Conservation (phyloP, 495 filamentous ascomycete species). For the Neurospora sp. region DNA sequence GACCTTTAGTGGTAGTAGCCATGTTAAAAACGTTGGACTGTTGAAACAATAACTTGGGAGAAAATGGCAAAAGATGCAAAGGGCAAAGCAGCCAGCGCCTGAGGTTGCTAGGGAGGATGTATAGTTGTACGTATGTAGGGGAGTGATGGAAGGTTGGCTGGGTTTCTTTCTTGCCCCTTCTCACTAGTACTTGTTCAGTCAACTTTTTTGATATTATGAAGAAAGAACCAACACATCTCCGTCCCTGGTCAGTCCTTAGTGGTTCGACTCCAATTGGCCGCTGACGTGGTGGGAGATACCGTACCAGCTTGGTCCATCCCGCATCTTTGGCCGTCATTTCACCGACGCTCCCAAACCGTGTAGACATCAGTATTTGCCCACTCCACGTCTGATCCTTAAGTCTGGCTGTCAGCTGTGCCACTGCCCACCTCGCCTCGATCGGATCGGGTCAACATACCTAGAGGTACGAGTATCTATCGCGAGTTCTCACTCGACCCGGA, state of each 20-base stretch:
- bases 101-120: neutral
- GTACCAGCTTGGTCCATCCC: neutral
- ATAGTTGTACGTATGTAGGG: neutral
- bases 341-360: neutral
- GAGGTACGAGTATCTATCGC: no score
- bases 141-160: neutral
- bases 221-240: neutral
- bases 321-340: neutral
- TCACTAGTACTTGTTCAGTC: neutral
- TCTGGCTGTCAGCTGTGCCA: neutral
- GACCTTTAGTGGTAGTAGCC: neutral
- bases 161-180: neutral
- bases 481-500: no score
- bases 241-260: neutral
- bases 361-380: neutral
- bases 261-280: neutral
- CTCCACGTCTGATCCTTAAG: neutral
- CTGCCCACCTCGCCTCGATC: neutral
- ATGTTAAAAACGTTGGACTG: neutral
- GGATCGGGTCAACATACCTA: no score
- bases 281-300: neutral
- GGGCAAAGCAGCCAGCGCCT: neutral
- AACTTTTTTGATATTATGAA: neutral
- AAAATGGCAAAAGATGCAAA: neutral
- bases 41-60: neutral